phyloP scores from a whole-genome alignment of 225 moss, liverwort and hornwort species.

The Marchantia paleacea region DNA sequence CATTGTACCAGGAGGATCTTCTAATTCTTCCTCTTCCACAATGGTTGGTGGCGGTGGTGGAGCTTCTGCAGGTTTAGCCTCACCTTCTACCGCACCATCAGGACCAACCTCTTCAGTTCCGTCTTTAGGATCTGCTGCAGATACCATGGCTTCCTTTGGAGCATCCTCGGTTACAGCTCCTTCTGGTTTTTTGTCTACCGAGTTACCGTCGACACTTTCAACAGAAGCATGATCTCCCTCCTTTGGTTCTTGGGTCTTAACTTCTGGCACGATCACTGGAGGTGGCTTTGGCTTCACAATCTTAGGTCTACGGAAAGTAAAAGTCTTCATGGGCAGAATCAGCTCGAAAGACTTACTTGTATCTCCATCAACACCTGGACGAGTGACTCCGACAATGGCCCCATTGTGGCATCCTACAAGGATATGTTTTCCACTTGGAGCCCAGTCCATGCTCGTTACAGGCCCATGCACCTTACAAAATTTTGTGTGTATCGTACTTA shows the following conservation, averaged over 20 bases:
- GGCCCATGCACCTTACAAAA: slow-evolving; percentile 64
- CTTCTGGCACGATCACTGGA: slow-evolving; percentile 1
- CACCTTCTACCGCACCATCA: background rate
- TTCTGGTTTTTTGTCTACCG: slow-evolving; percentile 13
- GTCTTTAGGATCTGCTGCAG: slow-evolving; percentile 1
- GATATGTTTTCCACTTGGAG: slow-evolving; percentile 60
- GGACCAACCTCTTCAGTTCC: background rate
- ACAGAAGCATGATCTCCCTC: slow-evolving; percentile 12
- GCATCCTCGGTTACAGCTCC: slow-evolving; percentile 13
- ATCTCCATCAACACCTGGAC: slow-evolving; percentile 65
- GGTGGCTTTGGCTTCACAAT: slow-evolving; percentile 46
- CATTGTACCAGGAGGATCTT: slow-evolving; percentile 65
- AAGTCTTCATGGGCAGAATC: slow-evolving; percentile 49
- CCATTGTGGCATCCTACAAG: slow-evolving; percentile 88
- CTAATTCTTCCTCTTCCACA: slow-evolving; percentile 60
- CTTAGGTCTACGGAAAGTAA: slow-evolving; percentile 57
- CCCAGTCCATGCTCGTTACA: slow-evolving; percentile 89
- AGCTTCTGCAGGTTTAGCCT: slow-evolving; percentile 29
- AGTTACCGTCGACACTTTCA: slow-evolving; percentile 12
- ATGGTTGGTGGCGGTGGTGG: slow-evolving; percentile 34
- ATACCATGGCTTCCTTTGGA: background rate
- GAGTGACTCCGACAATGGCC: slow-evolving; percentile 63
- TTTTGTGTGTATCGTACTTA: too few relatives aligned
- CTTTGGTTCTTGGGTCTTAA: slow-evolving; percentile 32
- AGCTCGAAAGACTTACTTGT: slow-evolving; percentile 70